A percentile compares a stretch with the other conserved stretches of the same genome.
Conservation (phyloP, 352 stramenopile genomes). For the Globisporangium perplexum region DNA sequence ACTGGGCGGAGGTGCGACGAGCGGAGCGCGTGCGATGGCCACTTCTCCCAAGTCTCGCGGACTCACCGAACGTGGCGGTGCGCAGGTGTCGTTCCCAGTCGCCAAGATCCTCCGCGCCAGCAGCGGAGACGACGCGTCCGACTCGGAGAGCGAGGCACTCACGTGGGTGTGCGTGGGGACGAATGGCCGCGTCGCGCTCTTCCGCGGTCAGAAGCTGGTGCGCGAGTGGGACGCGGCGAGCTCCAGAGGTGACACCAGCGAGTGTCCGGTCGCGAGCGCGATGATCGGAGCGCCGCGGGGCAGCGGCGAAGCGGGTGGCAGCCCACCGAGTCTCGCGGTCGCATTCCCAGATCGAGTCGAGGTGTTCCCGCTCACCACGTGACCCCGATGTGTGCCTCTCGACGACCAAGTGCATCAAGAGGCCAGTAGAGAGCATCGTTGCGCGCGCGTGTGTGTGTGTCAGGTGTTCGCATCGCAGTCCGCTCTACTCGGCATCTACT, state of each 20-base stretch:
- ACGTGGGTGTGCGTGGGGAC: conserved; percentile 34
- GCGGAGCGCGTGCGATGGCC: not conserved
- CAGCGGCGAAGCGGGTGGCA: not conserved
- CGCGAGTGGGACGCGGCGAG: conserved; percentile 20
- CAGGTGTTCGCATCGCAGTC: not conserved
- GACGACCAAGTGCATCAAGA: not conserved
- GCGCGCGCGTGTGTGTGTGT: too few species aligned
- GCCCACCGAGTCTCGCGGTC: conserved; percentile 11
- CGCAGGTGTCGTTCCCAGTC: conserved; percentile 32
- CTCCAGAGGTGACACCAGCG: not conserved
- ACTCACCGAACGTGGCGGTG: not conserved
- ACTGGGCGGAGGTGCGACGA: conserved; percentile 23
- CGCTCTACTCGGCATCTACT: not conserved
- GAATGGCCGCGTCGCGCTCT: conserved; percentile 31
- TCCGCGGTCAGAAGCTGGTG: conserved; percentile 23
- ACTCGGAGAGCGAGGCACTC: conserved; percentile 5
- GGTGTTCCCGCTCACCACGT: conserved; percentile 15
- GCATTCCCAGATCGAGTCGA: conserved; percentile 27
- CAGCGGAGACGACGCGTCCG: conserved; percentile 3
- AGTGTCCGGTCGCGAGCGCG: conserved; percentile 25
- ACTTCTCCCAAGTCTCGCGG: too few species aligned
- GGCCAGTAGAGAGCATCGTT: not conserved
- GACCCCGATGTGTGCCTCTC: not conserved
- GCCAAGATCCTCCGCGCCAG: conserved; percentile 19
- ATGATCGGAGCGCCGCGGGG: conserved; percentile 4